Conservation (phyloP, 805 yeast genomes). For the Wickerhamiella slavikovae region DNA sequence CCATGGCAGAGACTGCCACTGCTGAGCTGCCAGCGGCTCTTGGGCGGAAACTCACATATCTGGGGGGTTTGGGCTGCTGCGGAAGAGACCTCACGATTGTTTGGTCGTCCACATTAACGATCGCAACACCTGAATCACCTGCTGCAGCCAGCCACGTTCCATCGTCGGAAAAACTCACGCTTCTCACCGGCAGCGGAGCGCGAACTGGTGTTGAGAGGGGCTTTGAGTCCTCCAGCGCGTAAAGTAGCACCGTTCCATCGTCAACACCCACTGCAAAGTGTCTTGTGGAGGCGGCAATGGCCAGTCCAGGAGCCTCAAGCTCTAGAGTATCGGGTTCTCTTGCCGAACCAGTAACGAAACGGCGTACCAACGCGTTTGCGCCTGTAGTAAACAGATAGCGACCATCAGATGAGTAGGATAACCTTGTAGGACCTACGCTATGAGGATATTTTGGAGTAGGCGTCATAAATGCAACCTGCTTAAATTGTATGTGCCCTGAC, state of each 20-base stretch:
- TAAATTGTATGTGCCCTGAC: too few relatives aligned
- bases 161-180: constrained; percentile 16
- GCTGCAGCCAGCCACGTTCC: constrained; percentile 19
- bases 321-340: constrained; percentile 18
- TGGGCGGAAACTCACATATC: constrained; percentile 25
- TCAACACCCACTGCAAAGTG: constrained; percentile 24
- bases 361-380: constrained; percentile 17
- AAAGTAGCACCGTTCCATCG: constrained; percentile 21
- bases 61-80: constrained; percentile 24
- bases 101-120: constrained; percentile 17
- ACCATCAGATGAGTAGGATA: constrained; percentile 18
- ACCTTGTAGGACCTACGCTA: constrained; percentile 15
- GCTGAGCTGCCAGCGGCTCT: constrained; percentile 8
- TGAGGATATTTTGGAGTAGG: constrained; percentile 17
- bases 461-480: background rate
- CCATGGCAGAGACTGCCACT: constrained; percentile 16
- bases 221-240: constrained; percentile 10
- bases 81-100: constrained; percentile 24
- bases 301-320: constrained; percentile 10
- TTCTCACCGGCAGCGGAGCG: constrained; percentile 17
- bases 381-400: constrained; percentile 18
- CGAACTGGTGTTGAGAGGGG: constrained; percentile 11
- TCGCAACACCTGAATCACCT: constrained; percentile 16
- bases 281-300: constrained; percentile 11
- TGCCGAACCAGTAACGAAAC: constrained; percentile 14